Conservation (phyloP, 164 flowering plant genomes). For the Umbellularia californica region DNA sequence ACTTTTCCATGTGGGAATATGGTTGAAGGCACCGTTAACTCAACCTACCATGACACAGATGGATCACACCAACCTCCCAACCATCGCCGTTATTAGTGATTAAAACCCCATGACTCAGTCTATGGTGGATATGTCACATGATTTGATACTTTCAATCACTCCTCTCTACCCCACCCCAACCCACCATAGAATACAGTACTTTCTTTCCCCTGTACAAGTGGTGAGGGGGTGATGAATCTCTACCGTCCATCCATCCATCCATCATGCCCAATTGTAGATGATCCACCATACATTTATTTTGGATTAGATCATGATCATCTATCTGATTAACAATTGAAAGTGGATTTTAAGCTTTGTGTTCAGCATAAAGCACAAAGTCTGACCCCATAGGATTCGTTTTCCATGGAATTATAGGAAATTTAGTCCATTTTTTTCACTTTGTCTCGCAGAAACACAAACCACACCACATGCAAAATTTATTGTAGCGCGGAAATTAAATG, state of each 20-base stretch:
- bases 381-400: no score
- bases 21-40: background rate
- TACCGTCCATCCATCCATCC: background rate
- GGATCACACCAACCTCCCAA: background rate
- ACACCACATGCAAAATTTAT: no score
- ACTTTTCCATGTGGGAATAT: background rate
- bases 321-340: no score
- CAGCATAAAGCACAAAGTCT: no score
- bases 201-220: background rate
- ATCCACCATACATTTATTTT: background rate
- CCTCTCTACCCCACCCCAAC: background rate
- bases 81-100: background rate
- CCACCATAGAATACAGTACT: background rate
- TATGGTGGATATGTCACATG: background rate
- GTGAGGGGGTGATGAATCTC: background rate
- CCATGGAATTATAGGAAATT: no score
- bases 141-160: background rate
- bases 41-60: background rate
- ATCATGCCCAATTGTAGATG: background rate
- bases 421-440: no score
- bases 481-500: no score
- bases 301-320: no score
- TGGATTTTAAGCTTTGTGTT: no score
- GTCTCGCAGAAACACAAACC: no score
- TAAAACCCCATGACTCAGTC: background rate